Conservation (phyloP, 1,139 yeast species). For the Geotrichum histeridarum region DNA sequence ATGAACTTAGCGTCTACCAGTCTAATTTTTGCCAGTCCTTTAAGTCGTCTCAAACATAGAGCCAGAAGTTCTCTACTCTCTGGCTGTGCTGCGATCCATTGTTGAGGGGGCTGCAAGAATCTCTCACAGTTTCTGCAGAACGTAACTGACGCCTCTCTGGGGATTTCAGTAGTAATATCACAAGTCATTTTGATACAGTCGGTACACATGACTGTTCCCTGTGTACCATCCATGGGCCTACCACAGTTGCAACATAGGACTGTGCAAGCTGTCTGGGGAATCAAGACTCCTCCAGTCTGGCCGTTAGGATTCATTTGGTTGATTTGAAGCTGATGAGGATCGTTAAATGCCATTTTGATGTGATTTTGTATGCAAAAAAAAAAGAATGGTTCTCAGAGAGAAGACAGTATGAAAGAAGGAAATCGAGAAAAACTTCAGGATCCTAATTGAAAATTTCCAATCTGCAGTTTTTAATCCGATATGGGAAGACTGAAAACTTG, state of each 20-base stretch:
- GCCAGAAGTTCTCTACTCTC: constrained; percentile 93
- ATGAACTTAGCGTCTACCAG: constrained; percentile 89
- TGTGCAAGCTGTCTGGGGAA: constrained; percentile 50
- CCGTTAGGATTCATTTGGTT: constrained; percentile 6
- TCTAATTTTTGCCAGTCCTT: constrained; percentile 83
- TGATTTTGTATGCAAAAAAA: background rate
- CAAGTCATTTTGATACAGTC: constrained; percentile 93
- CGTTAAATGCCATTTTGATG: constrained; percentile 4
- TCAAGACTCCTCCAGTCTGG: constrained; percentile 19
- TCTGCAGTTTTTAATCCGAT: background rate
- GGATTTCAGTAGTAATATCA: constrained; percentile 92
- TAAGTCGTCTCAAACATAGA: constrained; percentile 77
- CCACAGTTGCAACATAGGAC: constrained; percentile 98
- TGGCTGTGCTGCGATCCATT: constrained; percentile 86
- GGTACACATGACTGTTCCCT: constrained; percentile 92
- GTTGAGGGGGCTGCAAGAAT: constrained; percentile 87
- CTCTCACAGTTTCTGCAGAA: constrained; percentile 97
- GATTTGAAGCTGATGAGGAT: constrained; percentile 2
- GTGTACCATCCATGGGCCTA: constrained; percentile 93
- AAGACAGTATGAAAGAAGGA: no score
- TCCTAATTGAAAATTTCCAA: background rate
- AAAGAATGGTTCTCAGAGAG: background rate
- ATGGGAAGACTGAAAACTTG: background rate
- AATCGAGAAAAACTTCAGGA: no score
- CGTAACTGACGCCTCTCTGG: constrained; percentile 86